Base-by-base conservation (phyloP, 495 filamentous ascomycete genomes). In the Aspergillus nanangensis region DNA sequence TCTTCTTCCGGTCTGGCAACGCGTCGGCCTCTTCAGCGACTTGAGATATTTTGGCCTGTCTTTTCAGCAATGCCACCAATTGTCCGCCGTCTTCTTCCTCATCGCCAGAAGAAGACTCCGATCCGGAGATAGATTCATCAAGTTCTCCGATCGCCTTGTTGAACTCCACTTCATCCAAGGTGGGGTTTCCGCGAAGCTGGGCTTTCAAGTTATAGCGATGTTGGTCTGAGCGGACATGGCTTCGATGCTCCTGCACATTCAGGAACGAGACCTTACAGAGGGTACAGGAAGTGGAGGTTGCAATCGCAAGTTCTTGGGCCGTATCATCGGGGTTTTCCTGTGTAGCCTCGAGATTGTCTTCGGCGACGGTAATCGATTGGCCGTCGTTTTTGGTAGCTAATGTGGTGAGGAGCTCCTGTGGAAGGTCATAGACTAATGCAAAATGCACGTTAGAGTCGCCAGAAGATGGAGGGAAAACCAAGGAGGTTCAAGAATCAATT, bases 201-300 rank as follows among this genome's bases (percentile, higher is more conserved):
- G 87, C 88, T 63, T 95, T 96, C 38, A 96, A 61, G 60, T 98
- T 98, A 65, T 96, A 97, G 44, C 84, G 77, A 65, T 98, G 93
- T 37, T 92, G 75, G 62, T 98, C 93, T n/a, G 91, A 95, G 43
- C 84, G 83, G 20, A 87, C 81, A 70, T 98, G 93, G 41, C 78
- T 75, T 35, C 87, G 79, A 55, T 98, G 94, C 41, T 96, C 90
- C 54, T 83, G 75, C 20, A 95, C 81, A 20, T 71, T 84, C 20
- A 65, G 52, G 54, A 88, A 93, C 0, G 75, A 69, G 14, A 88
- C 71, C 23, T 76, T 74, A 66, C 93, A 98, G 13, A 97, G 81
- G 3, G 83, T 77, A 58, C 93, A 98, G 18, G 86, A 79, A 32
- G 87, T 90, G 3, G 88, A 77, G 3, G 81, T 80, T 31, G 79